phyloP scores from a whole-genome alignment of 2,329 filamentous ascomycete species.

The Aspergillus fumigatus region DNA sequence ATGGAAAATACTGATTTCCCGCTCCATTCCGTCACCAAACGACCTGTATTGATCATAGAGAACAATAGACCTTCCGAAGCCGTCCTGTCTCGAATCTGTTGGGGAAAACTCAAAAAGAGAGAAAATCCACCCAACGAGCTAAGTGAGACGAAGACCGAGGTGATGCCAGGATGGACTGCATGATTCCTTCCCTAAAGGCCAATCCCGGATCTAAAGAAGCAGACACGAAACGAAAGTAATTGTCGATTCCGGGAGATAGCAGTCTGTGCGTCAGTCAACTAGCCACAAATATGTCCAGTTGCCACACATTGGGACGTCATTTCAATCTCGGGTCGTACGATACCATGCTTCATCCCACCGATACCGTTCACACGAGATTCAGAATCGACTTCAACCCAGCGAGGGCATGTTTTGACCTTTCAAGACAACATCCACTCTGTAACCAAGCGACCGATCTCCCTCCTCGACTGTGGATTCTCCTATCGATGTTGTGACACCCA shows the following conservation, averaged over 20 bases:
- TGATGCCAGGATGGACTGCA: neutral
- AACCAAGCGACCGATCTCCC: neutral
- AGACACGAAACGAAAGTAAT: no score
- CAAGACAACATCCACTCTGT: neutral
- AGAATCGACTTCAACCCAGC: neutral
- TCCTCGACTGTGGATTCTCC: neutral
- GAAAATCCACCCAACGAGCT: neutral
- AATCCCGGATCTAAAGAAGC: neutral
- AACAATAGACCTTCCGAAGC: neutral
- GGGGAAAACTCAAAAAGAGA: neutral
- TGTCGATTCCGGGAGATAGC: no score
- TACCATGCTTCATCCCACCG: neutral
- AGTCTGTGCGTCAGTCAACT: neutral
- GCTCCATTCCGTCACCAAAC: neutral
- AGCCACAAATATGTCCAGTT: neutral
- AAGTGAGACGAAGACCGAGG: neutral
- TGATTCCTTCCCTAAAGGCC: neutral
- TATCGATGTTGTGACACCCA: neutral
- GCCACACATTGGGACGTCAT: neutral
- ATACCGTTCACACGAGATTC: neutral
- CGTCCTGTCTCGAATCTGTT: neutral
- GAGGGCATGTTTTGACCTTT: neutral
- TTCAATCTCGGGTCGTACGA: neutral
- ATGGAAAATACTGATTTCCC: neutral
- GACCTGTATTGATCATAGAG: neutral